These are phyloP conservation scores for Panellus pusillus DNA, from an alignment of 768 basidiomycete genomes.

Conservation along the genomic window DNA sequence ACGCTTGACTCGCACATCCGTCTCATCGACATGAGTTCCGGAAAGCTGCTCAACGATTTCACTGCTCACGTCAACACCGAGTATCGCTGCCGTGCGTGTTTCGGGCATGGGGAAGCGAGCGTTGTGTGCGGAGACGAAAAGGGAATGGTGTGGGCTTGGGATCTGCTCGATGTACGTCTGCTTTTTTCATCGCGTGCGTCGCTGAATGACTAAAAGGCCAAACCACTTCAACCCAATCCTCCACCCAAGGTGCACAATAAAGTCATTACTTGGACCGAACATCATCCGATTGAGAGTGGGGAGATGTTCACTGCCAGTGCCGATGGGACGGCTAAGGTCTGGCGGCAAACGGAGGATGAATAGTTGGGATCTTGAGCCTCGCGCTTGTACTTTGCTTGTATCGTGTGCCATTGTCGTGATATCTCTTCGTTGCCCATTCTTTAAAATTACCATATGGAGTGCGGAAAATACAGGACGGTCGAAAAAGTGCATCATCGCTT, in stretches of 20 bases:
- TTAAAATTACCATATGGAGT: conserved; percentile 8
- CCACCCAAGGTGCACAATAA: conserved; percentile 80
- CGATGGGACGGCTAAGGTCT: conserved; percentile 90
- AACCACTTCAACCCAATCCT: conserved; percentile 66
- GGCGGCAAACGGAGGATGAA: conserved; percentile 51
- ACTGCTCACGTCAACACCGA: conserved; percentile 70
- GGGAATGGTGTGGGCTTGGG: conserved; percentile 90
- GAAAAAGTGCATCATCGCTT: conserved; percentile 14
- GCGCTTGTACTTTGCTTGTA: neutral
- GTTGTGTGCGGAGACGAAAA: conserved; percentile 90
- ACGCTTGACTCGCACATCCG: conserved; percentile 84
- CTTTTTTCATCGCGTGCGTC: conserved; percentile 2
- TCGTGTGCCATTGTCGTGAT: neutral
- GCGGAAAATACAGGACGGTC: conserved; percentile 4
- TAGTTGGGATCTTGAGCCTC: neutral
- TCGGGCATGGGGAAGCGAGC: conserved; percentile 78
- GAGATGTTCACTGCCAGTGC: conserved; percentile 90
- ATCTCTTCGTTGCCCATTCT: neutral
- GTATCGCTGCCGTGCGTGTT: conserved; percentile 80
- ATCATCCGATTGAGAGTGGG: conserved; percentile 76
- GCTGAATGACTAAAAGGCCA: conserved; percentile 50
- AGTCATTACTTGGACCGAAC: conserved; percentile 89
- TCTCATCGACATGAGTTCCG: conserved; percentile 80
- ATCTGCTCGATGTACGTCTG: conserved; percentile 74
- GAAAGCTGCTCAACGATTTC: conserved; percentile 85